phyloP scores from a whole-genome alignment of 192 early-diverging fungal species.

The Funneliformis geosporum region DNA sequence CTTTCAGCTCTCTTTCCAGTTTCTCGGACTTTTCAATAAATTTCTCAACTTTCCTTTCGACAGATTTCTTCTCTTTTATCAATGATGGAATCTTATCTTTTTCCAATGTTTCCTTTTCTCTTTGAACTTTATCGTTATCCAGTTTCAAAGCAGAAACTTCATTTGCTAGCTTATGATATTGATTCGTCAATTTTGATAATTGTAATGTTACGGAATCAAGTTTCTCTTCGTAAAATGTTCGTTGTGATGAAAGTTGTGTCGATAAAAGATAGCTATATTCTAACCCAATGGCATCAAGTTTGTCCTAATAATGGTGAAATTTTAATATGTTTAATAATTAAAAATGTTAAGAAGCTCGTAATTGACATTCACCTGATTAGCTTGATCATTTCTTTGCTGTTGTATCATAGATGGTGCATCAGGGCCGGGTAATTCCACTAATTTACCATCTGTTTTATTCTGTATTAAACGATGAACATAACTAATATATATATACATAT shows the following conservation, averaged over 20 bases:
- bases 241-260: conserved; percentile 86
- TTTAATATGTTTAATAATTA: too few species aligned
- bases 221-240: conserved; percentile 80
- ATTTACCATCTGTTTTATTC: conserved; percentile 86
- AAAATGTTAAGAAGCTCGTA: neutral
- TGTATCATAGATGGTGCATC: neutral
- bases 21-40: conserved; percentile 54
- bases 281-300: conserved; percentile 71
- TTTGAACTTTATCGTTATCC: conserved; percentile 34
- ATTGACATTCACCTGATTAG: neutral
- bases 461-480: conserved; percentile 95
- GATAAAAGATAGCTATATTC: conserved; percentile 85
- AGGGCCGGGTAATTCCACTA: conserved; percentile 79
- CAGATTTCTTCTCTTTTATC: conserved; percentile 47
- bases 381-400: conserved; percentile 5
- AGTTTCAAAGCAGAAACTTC: conserved; percentile 37
- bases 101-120: conserved; percentile 40
- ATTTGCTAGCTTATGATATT: conserved; percentile 43
- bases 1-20: conserved; percentile 62
- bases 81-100: conserved; percentile 41
- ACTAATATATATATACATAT: too few species aligned
- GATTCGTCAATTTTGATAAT: conserved; percentile 46
- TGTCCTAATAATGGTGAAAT: conserved; percentile 52
- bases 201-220: conserved; percentile 54
- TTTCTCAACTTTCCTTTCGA: conserved; percentile 61